Evolutionary conservation across 2,329 filamentous ascomycete genomes (phyloP), one percentile per base, ranked within the genome.

Genomic region (Ceratocystis colombiana): DNA sequence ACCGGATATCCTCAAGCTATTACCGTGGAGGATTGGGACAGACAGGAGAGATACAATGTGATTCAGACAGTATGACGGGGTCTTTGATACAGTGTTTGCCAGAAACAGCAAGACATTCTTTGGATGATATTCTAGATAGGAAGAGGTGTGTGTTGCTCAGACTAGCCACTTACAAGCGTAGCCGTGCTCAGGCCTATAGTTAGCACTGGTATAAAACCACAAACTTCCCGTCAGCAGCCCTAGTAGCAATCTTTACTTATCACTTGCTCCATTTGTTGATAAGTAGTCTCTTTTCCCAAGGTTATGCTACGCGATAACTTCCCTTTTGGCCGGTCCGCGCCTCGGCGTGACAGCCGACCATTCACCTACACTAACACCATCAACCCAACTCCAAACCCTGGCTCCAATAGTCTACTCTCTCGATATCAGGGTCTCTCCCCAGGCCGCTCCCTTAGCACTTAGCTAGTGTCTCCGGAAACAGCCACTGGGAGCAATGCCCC

Each of bases 21-120:
- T 6, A 30, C n/a, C 12, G 25, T 33, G 25, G 25, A 59, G 53
- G 25, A 59, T 25, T 59, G 53, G 53, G n/a, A 7, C 28, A 17
- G 7, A 7, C 53, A 37, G 53, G 28, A 59, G 25, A 37, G 15
- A 17, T 33, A 17, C 15, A n/a, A 30, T 7, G 53, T 30, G 15
- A 59, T 37, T 37, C 53, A 59, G 53, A 59, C 25, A 33, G 53
- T 59, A 8, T 59, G 28, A 59, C n/a, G 10, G n/a, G 25, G 25
- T 1, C 48, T 53, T 59, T 37, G 28, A 28, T 30, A 59, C 3
- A 30, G 22, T 30, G 12, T 17, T 30, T 30, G 53, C 28, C 6
- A n/a, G 33, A 2, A 37, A 30, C 2, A 33, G n/a, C 12, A 37
- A n/a, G 17, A 33, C 17, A 30, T n/a, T 33, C 12, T 59, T 59